Conservation (phyloP, 805 yeast genomes). For the Candida piceae region DNA sequence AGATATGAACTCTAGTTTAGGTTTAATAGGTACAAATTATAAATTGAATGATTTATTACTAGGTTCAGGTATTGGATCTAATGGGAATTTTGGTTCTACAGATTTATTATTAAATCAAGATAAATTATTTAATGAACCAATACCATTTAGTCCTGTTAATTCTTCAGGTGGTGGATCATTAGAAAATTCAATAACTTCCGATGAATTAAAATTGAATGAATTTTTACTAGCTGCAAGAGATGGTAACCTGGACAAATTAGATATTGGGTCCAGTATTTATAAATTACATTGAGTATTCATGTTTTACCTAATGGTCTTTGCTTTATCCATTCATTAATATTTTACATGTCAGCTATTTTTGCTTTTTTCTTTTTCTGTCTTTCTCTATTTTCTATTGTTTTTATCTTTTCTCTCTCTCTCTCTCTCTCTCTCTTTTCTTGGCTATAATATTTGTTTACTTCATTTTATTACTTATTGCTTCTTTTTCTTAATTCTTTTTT, state of each 20-base stretch:
- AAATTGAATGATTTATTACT: slow-evolving; percentile 20
- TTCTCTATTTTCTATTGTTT: background rate
- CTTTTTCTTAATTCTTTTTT: slow-evolving; percentile 2
- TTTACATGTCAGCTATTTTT: background rate
- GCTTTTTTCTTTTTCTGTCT: slow-evolving; percentile 3
- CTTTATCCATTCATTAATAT: too few relatives aligned
- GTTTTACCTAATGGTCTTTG: too few relatives aligned
- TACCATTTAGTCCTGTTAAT: slow-evolving; percentile 23
- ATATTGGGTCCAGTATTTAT: slow-evolving; percentile 37
- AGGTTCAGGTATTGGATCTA: background rate
- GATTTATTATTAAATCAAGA: slow-evolving; percentile 15
- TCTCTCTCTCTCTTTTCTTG: background rate
- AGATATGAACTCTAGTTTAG: slow-evolving; percentile 20
- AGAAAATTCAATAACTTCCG: slow-evolving; percentile 14
- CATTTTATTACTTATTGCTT: background rate
- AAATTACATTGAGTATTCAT: slow-evolving; percentile 29
- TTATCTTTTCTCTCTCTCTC: background rate
- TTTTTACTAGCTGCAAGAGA: slow-evolving; percentile 51
- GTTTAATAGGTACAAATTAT: slow-evolving; percentile 19
- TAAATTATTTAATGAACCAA: slow-evolving; percentile 20
- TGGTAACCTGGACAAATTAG: slow-evolving; percentile 49
- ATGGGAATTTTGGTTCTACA: slow-evolving; percentile 1
- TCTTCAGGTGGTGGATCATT: slow-evolving; percentile 13
- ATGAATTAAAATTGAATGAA: slow-evolving; percentile 41
- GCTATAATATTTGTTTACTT: background rate